Percentiles rank a stretch among this genome's conserved stretches.
These are phyloP conservation scores for Heterobasidion occidentale DNA, from an alignment of 1,284 basidiomycete species.

Conservation along the genomic window DNA sequence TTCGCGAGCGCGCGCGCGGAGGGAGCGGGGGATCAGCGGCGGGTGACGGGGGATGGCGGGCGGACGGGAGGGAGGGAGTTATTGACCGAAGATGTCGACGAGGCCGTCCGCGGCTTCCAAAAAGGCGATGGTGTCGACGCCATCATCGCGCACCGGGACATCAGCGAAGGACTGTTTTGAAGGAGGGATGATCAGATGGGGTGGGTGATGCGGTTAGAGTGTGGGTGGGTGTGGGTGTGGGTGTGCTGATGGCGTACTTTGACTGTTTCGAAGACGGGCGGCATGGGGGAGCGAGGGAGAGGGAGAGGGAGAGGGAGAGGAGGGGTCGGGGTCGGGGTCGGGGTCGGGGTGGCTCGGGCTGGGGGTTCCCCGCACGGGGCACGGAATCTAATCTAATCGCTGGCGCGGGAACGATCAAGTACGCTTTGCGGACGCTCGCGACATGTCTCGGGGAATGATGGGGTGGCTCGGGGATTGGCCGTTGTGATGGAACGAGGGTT, in stretches of 20 bases:
- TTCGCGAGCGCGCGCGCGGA: not conserved
- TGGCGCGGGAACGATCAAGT: not conserved
- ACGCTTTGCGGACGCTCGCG: not conserved
- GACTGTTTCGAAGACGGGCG: constrained; percentile 79
- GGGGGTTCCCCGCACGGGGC: not conserved
- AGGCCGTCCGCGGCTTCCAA: constrained; percentile 88
- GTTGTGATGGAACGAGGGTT: not conserved
- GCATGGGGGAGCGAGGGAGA: constrained; percentile 23
- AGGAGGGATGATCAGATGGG: not conserved
- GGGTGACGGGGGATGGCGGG: too few species aligned
- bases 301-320: not conserved
- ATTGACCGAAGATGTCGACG: constrained; percentile 82
- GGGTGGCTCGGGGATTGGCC: not conserved
- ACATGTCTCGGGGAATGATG: not conserved
- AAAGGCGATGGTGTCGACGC: constrained; percentile 81
- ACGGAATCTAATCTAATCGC: not conserved
- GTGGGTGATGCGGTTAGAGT: not conserved
- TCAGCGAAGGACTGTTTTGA: constrained; percentile 77
- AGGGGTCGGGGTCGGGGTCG: not conserved
- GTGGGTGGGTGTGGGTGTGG: constrained; percentile 5
- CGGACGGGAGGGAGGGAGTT: constrained; percentile 1
- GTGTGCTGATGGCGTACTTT: constrained; percentile 33
- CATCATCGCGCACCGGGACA: constrained; percentile 67
- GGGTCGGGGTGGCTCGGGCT: not conserved
- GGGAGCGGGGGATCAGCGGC: too few species aligned